Evolutionary conservation across 2,329 filamentous ascomycete genomes (phyloP).

Genomic region (Akanthomyces uredinophilus): DNA sequence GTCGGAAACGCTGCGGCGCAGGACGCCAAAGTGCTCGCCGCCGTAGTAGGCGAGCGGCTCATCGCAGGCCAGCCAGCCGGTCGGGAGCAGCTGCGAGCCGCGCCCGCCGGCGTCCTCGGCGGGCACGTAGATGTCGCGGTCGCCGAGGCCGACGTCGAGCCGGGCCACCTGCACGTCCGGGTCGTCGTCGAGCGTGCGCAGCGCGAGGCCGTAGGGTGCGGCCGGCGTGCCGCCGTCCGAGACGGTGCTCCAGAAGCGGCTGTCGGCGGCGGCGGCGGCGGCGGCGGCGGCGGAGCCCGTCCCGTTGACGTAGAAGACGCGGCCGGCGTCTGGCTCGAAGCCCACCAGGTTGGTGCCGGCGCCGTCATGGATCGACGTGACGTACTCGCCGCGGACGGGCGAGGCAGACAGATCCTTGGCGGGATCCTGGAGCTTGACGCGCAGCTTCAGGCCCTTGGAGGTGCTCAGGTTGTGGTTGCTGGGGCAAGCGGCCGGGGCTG

Average conservation of each 20-base stretch:
- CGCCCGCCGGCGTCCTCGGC: slow-evolving; percentile 21
- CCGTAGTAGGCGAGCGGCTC: slow-evolving; percentile 31
- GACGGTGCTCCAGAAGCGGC: slow-evolving; percentile 25
- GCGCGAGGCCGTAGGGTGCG: slow-evolving; percentile 29
- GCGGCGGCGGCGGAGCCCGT: slow-evolving; percentile 32
- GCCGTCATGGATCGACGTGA: slow-evolving; percentile 33
- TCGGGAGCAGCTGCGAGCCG: slow-evolving; percentile 22
- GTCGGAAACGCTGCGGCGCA: slow-evolving; percentile 25
- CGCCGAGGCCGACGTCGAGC: slow-evolving; percentile 25
- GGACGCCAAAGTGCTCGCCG: slow-evolving; percentile 24
- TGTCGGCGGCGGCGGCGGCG: slow-evolving; percentile 29
- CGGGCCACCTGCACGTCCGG: slow-evolving; percentile 22
- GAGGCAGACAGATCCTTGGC: slow-evolving; percentile 27
- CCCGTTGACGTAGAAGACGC: slow-evolving; percentile 40
- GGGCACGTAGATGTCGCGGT: slow-evolving; percentile 24
- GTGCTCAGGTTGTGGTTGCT: not conserved
- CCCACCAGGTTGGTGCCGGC: slow-evolving; percentile 32
- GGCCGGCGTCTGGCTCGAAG: slow-evolving; percentile 20
- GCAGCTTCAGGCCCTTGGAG: slow-evolving; percentile 27
- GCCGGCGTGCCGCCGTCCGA: slow-evolving; percentile 31
- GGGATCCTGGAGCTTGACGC: slow-evolving; percentile 33
- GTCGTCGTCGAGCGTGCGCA: slow-evolving; percentile 18
- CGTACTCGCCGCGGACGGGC: slow-evolving; percentile 29
- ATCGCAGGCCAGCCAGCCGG: slow-evolving; percentile 35
- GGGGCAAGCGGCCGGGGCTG: not conserved